Base-by-base conservation (phyloP, 345 rosid genomes). In the Camelina laxa region DNA sequence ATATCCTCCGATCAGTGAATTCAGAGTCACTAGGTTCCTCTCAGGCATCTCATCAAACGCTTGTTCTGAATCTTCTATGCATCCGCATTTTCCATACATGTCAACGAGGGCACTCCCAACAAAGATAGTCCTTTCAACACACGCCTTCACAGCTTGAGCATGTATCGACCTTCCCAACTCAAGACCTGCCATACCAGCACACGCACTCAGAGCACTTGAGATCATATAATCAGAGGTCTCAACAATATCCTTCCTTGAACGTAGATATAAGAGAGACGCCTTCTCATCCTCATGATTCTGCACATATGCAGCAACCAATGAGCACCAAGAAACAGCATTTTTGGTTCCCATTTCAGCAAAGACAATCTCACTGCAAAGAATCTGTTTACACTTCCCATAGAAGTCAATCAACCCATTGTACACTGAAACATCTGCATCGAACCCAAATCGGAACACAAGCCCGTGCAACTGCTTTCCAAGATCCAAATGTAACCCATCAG, bases 51-150 rank as follows among this genome's bases (percentile, higher is more conserved):
- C 87, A 48, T 74, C 55, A 69, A 93, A 93, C 10, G 79, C 86
- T 67, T 44, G 74, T 72, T 87, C 84, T 3, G 89, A 74, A 63
- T 91, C 90, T 22, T 85, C 79, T 36, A 87, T 80, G 39, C 88
- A 82, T 63, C 97, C 98, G 44, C 98, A 91, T 87, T 91, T 93
- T n/a, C 98, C 97, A 38, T 93, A 93, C 96, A 93, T 87, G 76
- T 91, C 93, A 77, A 91, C 88, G 1, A 91, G 85, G 9, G 97
- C 89, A 78, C 90, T 88, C 38, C 92, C 86, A 3, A 93, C 96
- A 72, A 87, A 89, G 30, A 88, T 57, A 74, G 86, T 85, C 65
- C 65, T 81, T 30, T 82, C 91, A 22, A 84, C 74, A 11, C 97
- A 89, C 16, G 87, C 88, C 79, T 93, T 93, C 39, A 85, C 84